Evolutionary conservation across 441 rosid species (phyloP).

Genomic region (Raphanus hybrid): DNA sequence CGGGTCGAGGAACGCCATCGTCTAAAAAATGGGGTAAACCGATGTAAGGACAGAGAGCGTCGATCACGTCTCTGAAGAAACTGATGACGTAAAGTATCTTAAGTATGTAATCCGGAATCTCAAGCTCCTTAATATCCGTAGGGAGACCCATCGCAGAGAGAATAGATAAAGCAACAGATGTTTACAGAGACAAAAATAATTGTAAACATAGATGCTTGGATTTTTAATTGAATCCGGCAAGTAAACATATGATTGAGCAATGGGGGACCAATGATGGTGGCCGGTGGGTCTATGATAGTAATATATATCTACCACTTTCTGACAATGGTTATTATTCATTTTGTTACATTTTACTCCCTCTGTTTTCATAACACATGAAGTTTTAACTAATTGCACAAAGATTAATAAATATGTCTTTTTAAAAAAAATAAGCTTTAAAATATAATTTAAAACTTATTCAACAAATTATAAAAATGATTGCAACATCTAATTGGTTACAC

Average conservation of each 20-base stretch:
- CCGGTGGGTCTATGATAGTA: background rate
- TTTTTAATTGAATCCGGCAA: background rate
- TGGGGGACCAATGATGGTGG: background rate
- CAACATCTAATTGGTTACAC: too few relatives aligned
- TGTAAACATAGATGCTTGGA: background rate
- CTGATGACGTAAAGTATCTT: constrained; percentile 65
- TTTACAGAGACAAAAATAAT: background rate
- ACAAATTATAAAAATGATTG: too few relatives aligned
- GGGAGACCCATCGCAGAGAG: constrained; percentile 67
- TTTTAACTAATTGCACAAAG: too few relatives aligned
- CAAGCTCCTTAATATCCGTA: constrained; percentile 55
- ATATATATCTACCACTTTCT: background rate
- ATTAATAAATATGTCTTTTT: too few relatives aligned
- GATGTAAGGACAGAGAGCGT: constrained; percentile 54
- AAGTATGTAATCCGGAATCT: constrained; percentile 63
- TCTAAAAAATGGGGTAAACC: constrained; percentile 71
- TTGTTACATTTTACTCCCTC: too few relatives aligned
- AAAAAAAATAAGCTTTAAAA: too few relatives aligned
- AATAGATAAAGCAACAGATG: constrained; percentile 8
- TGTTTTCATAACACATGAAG: too few relatives aligned
- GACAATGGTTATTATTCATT: background rate
- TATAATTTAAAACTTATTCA: too few relatives aligned
- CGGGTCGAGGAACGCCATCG: constrained; percentile 48
- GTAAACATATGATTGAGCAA: too few relatives aligned
- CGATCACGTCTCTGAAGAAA: constrained; percentile 57